A percentile compares a stretch with the other conserved stretches of the same genome.
Conservation (phyloP, 352 stramenopile species). For the Globisporangium echinulatum region DNA sequence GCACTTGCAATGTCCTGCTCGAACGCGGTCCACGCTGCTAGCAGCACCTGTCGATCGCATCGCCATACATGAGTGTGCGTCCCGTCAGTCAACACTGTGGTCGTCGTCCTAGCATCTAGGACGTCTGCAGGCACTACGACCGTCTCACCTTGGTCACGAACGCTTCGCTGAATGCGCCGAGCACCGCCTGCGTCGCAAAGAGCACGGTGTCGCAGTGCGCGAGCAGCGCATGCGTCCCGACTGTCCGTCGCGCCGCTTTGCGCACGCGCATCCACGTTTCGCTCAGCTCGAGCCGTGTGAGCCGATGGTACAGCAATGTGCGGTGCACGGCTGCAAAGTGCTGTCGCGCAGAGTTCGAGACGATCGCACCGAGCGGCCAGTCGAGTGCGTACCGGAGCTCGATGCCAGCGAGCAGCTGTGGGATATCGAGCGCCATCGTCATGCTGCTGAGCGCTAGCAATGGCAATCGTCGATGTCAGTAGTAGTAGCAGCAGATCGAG, state of each 20-base stretch:
- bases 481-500: background rate
- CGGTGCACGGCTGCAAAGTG: conserved; percentile 36
- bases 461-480: background rate
- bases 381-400: conserved; percentile 39
- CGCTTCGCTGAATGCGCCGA: conserved; percentile 39
- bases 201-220: conserved; percentile 23
- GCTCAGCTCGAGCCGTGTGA: conserved; percentile 38
- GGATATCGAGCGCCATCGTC: conserved; percentile 24
- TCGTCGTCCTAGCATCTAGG: too few species aligned
- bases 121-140: too few species aligned
- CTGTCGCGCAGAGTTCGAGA: conserved; percentile 27
- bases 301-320: conserved; percentile 34
- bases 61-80: too few species aligned
- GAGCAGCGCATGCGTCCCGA: conserved; percentile 13
- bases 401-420: conserved; percentile 30
- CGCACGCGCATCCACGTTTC: conserved; percentile 33
- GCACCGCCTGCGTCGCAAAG: conserved; percentile 34
- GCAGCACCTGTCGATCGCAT: conserved; percentile 24
- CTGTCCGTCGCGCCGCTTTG: conserved; percentile 13
- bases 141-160: conserved; percentile 32
- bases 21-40: conserved; percentile 30
- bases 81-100: too few species aligned
- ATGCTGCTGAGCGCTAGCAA: conserved; percentile 27
- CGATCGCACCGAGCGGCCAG: conserved; percentile 43
- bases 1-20: conserved; percentile 13